Percentiles rank a stretch among this genome's conserved stretches.
phyloP scores from a whole-genome alignment of 129 eudicot species.

The Smallanthus sonchifolius region DNA sequence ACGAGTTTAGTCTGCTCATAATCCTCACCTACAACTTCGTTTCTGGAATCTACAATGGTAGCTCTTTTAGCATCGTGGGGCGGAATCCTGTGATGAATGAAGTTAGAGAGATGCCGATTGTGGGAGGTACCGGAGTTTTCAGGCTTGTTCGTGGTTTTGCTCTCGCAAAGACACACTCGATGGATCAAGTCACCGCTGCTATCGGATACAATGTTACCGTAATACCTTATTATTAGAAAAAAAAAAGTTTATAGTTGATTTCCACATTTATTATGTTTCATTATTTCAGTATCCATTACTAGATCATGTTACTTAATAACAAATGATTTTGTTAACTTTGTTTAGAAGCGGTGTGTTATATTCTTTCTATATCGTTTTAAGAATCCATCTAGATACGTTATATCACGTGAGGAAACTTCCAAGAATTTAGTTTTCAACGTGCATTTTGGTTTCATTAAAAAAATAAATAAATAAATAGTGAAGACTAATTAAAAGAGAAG shows the following conservation, averaged over 20 bases:
- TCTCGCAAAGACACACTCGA: conserved; percentile 23
- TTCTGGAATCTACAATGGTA: conserved; percentile 38
- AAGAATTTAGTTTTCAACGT: neutral
- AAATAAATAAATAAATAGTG: too few relatives aligned
- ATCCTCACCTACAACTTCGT: conserved; percentile 31
- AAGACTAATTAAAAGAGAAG: too few relatives aligned
- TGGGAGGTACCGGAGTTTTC: conserved; percentile 45
- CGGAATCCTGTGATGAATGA: conserved; percentile 27
- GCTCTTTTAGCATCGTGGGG: conserved; percentile 32
- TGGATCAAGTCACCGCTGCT: conserved; percentile 23
- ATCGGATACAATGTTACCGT: conserved; percentile 40
- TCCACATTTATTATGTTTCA: neutral
- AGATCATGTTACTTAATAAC: neutral
- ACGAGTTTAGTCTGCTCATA: conserved; percentile 27
- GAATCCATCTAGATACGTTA: neutral
- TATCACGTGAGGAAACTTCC: neutral
- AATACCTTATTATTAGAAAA: conserved; percentile 19
- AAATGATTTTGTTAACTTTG: neutral
- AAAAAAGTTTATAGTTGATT: neutral
- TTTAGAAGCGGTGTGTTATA: too few relatives aligned
- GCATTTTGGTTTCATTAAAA: neutral
- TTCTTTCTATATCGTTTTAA: neutral
- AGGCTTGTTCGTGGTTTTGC: conserved; percentile 44
- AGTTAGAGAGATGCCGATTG: conserved; percentile 47
- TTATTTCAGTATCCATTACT: neutral